Base-by-base conservation (phyloP, 768 basidiomycete genomes). In the Hemileccinum impolitum region DNA sequence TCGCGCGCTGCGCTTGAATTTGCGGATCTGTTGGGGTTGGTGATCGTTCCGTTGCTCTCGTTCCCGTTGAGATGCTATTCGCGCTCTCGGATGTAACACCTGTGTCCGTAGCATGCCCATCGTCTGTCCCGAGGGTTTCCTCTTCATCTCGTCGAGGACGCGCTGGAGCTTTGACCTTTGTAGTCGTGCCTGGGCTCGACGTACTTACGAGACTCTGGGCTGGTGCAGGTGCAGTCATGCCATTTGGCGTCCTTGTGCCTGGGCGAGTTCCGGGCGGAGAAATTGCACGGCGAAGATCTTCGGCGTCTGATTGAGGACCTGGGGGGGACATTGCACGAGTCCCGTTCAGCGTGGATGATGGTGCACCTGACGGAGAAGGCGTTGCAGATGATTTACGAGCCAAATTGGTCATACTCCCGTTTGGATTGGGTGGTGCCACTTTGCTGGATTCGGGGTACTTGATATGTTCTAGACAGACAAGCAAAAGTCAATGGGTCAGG, bases 401-500 rank as follows among this genome's bases (percentile, higher is more conserved):
- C 14, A 68, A 67, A 47, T 69, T 75, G 8, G 58, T 56, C 17
- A 49, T 39, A 17, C 55, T 67, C 30, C 61, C 56, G 35, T 54
- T 61, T 12, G 52, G 44, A 32, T 73, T 67, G 21, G 76, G 68
- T 28, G 71, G 71, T 14, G 68, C 59, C 23, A 25, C 52, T 48
- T 74, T 70, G 51, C 66, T 78, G 17, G 80, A 74, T 54, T 90
- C 86, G 8, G 93, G 92, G 64, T 96, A 95, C 70, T 94, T 93
- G 75, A 95, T 95, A 63, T 95, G 89, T 64, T 85, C 90, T 92
- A 36, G 31, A 17, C 41, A 45, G 50, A 43, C 14, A 21, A 8
- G 34, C 18, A 18, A 26, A 36, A 13, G 17, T 52, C 39, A 59
- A 39, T 39, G n/a, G 23, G n/a, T 42, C 18, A 52, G 34, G 39